Percentiles rank a stretch among this genome's conserved stretches.
Conservation (phyloP, 805 yeast genomes). For the Lachancea kluyveri region DNA sequence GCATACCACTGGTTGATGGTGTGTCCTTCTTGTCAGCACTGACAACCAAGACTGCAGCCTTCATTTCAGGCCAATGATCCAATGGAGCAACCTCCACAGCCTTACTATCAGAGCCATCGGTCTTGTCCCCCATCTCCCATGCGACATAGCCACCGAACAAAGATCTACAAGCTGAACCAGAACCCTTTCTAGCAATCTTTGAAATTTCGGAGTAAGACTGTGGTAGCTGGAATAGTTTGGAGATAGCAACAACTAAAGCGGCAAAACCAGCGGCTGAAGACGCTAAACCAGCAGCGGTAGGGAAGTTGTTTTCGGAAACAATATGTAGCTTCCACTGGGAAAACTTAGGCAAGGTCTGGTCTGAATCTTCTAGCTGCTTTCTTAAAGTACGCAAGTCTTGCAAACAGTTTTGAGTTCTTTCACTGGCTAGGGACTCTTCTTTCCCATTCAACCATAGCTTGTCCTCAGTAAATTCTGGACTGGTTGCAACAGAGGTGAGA, state of each 20-base stretch:
- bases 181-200: slow-evolving; percentile 93
- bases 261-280: slow-evolving; percentile 99
- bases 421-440: slow-evolving; percentile 61
- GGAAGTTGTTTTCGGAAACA: slow-evolving; percentile 93
- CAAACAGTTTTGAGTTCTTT: slow-evolving; percentile 66
- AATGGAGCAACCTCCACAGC: slow-evolving; percentile 88
- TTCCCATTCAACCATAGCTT: slow-evolving; percentile 82
- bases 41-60: slow-evolving; percentile 87
- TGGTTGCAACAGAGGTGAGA: slow-evolving; percentile 78
- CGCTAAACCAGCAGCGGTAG: slow-evolving; percentile 98
- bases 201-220: slow-evolving; percentile 79
- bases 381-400: slow-evolving; percentile 68
- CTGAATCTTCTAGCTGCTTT: slow-evolving; percentile 46
- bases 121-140: slow-evolving; percentile 88
- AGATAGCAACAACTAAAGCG: slow-evolving; percentile 86
- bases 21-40: slow-evolving; percentile 92
- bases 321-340: slow-evolving; percentile 66
- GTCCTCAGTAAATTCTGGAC: slow-evolving; percentile 51
- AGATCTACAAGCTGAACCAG: slow-evolving; percentile 98
- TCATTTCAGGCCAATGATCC: slow-evolving; percentile 87
- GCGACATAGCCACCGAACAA: slow-evolving; percentile 97
- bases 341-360: slow-evolving; percentile 51
- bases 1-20: slow-evolving; percentile 96
- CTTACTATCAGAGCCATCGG: slow-evolving; percentile 84
- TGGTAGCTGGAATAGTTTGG: slow-evolving; percentile 80